These are phyloP conservation scores for Claviceps cyperi DNA, from an alignment of 2,329 filamentous ascomycete species.

Conservation along the genomic window DNA sequence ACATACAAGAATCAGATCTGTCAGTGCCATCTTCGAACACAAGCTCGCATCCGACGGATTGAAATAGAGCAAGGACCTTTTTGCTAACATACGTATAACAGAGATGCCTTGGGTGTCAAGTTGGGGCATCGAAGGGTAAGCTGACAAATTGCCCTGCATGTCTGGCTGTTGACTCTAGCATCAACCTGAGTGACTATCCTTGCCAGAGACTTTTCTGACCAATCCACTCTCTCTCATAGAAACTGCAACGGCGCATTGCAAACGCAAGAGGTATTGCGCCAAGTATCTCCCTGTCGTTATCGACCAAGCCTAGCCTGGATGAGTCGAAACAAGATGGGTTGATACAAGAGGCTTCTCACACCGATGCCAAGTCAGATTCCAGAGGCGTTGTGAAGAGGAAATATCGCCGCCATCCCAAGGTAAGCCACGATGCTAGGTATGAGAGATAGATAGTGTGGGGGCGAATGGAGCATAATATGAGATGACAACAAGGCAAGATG, in stretches of 20 bases:
- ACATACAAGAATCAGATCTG: slow-evolving; percentile 76
- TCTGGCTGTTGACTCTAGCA: too few species aligned
- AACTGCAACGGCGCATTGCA: slow-evolving; percentile 71
- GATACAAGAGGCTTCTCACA: slow-evolving; percentile 31
- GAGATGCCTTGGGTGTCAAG: slow-evolving; percentile 62
- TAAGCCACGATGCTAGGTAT: slow-evolving; percentile 15
- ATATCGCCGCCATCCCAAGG: slow-evolving; percentile 66
- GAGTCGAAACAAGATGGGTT: slow-evolving; percentile 39
- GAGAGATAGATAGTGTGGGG: too few species aligned
- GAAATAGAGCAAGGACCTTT: not conserved
- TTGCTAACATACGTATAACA: slow-evolving; percentile 21
- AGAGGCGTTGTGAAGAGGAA: slow-evolving; percentile 49
- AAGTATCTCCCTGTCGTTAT: slow-evolving; percentile 34
- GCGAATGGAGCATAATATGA: too few species aligned
- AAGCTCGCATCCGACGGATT: too few species aligned
- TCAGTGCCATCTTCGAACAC: slow-evolving; percentile 25
- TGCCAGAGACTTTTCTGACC: slow-evolving; percentile 5
- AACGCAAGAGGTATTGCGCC: slow-evolving; percentile 52
- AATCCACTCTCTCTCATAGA: slow-evolving; percentile 31
- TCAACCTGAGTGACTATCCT: not conserved
- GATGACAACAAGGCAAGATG: not conserved
- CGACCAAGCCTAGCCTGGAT: slow-evolving; percentile 36
- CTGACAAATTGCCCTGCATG: slow-evolving; percentile 1
- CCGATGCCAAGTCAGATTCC: slow-evolving; percentile 29
- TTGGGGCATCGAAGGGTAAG: slow-evolving; percentile 66